phyloP scores from a whole-genome alignment of 179 eudicot species.

The Kewa caespitosa region DNA sequence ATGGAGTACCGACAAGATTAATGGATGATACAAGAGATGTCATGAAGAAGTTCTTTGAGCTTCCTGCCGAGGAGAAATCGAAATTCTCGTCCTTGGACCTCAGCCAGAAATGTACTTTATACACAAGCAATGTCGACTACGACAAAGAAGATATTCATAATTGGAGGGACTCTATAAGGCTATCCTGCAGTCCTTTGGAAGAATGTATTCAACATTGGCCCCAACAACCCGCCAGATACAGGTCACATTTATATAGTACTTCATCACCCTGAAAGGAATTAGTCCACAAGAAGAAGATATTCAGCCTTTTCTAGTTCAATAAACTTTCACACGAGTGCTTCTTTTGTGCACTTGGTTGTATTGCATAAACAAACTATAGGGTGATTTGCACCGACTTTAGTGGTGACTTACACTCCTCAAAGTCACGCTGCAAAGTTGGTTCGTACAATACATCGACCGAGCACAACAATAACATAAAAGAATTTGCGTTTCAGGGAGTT shows the following conservation, averaged over 20 bases:
- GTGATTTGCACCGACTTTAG: no score
- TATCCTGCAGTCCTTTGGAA: constrained; percentile 39
- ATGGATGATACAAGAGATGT: constrained; percentile 26
- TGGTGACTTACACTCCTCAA: no score
- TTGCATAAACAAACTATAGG: no score
- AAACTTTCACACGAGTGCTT: no score
- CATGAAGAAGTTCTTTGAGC: constrained; percentile 29
- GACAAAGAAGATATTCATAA: constrained; percentile 31
- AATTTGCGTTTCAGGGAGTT: constrained; percentile 22
- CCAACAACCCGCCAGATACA: constrained; percentile 43
- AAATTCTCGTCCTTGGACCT: constrained; percentile 12
- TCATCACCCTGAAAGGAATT: neutral
- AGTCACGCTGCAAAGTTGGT: no score
- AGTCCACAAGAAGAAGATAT: no score
- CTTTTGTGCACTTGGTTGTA: no score
- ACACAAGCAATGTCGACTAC: constrained; percentile 35
- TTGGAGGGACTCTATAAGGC: constrained; percentile 45
- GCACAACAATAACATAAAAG: neutral
- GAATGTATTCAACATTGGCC: constrained; percentile 50
- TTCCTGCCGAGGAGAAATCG: constrained; percentile 34
- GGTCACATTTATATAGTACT: constrained; percentile 28
- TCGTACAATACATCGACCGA: no score
- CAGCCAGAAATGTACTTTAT: constrained; percentile 17
- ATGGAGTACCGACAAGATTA: constrained; percentile 27
- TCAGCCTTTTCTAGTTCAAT: no score